phyloP scores from a whole-genome alignment of 768 basidiomycete species.

The Lactarius indigo region DNA sequence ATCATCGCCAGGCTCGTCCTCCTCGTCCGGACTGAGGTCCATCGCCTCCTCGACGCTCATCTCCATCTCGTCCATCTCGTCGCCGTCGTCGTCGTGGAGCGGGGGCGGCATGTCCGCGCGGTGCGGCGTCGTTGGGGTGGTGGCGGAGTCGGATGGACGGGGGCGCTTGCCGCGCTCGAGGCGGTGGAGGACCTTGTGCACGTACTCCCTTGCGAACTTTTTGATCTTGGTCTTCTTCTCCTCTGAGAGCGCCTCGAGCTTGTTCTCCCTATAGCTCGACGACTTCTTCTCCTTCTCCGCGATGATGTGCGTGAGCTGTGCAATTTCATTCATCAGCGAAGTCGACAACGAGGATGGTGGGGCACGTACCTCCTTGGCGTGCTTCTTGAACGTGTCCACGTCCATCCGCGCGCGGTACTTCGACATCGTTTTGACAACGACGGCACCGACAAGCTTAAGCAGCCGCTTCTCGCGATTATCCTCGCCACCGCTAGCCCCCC shows the following conservation, averaged over 20 bases:
- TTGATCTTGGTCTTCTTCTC: conserved; percentile 90
- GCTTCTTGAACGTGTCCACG: conserved; percentile 85
- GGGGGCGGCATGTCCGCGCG: background rate
- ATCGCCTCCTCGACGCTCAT: conserved; percentile 31
- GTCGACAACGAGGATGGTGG: too few species aligned
- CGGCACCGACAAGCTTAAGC: conserved; percentile 76
- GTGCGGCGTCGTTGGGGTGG: background rate
- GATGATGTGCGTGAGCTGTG: conserved; percentile 80
- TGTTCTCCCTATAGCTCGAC: conserved; percentile 54
- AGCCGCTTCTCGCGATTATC: conserved; percentile 77
- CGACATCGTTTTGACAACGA: conserved; percentile 91
- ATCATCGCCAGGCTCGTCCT: conserved; percentile 12
- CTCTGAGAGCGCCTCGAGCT: conserved; percentile 72
- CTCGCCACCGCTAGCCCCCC: conserved; percentile 31
- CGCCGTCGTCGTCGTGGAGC: background rate
- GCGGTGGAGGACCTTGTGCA: conserved; percentile 71
- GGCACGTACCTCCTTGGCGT: conserved; percentile 93
- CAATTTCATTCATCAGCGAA: too few species aligned
- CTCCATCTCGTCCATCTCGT: conserved; percentile 19
- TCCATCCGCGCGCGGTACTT: conserved; percentile 77
- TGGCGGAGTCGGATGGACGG: conserved; percentile 22
- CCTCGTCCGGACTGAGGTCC: conserved; percentile 29
- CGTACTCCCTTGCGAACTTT: conserved; percentile 89
- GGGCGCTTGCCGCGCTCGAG: conserved; percentile 46
- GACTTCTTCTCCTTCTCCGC: conserved; percentile 97